Evolutionary conservation across 1,284 basidiomycete species (phyloP).

Genomic region (Moesziomyces sp.): DNA sequence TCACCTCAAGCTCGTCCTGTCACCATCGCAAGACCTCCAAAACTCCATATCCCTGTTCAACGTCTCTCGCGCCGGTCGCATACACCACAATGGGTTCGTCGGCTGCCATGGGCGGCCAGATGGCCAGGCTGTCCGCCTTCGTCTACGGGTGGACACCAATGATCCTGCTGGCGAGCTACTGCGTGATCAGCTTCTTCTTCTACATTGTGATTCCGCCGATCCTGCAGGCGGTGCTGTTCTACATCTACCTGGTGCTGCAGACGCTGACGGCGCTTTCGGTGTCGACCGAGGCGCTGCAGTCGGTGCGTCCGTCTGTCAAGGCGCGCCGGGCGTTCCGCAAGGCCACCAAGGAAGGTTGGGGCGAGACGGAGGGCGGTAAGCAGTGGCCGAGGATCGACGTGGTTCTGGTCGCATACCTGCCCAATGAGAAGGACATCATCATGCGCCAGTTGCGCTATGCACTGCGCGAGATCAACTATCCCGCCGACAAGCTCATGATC

Average conservation of each 20-base stretch:
- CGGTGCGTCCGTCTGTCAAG: slow-evolving; percentile 51
- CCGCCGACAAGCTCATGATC: slow-evolving; percentile 51
- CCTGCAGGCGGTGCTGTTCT: slow-evolving; percentile 54
- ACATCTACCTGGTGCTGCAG: slow-evolving; percentile 46
- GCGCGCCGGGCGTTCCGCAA: slow-evolving; percentile 49
- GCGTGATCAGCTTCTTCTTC: slow-evolving; percentile 48
- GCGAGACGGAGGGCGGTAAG: slow-evolving; percentile 43
- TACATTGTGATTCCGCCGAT: slow-evolving; percentile 52
- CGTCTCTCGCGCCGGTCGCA: background rate
- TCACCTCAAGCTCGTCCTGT: no score
- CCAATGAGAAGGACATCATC: slow-evolving; percentile 63
- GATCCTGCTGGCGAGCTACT: slow-evolving; percentile 43
- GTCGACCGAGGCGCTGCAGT: slow-evolving; percentile 56
- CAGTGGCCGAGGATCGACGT: slow-evolving; percentile 57
- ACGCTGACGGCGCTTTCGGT: slow-evolving; percentile 55
- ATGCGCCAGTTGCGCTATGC: slow-evolving; percentile 57
- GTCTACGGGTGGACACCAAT: slow-evolving; percentile 53
- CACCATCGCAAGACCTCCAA: background rate
- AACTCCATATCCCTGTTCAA: background rate
- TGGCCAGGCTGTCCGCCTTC: slow-evolving; percentile 44
- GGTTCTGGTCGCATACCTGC: slow-evolving; percentile 59
- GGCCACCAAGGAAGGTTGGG: slow-evolving; percentile 48
- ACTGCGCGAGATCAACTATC: slow-evolving; percentile 59
- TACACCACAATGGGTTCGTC: slow-evolving; percentile 13
- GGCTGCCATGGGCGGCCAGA: slow-evolving; percentile 12